Evolutionary conservation across 352 stramenopile species (phyloP).

Genomic region (Thalassiosira mediterranea): DNA sequence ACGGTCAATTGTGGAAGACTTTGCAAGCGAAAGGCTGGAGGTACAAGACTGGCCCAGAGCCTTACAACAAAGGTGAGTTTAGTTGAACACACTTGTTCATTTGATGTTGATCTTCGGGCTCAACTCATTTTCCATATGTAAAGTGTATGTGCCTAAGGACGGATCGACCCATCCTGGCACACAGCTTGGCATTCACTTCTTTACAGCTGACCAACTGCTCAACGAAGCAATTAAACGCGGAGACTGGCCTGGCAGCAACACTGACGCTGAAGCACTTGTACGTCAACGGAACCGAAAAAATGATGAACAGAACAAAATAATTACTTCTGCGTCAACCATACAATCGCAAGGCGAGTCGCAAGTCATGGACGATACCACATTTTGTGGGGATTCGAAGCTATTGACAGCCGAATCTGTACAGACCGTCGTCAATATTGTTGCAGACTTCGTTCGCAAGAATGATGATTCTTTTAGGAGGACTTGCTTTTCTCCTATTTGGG

Average conservation of each 20-base stretch:
- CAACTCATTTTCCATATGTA: background rate
- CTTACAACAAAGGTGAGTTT: slow-evolving; percentile 51
- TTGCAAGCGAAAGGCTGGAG: slow-evolving; percentile 47
- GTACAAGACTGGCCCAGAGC: slow-evolving; percentile 40
- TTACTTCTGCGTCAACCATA: no score
- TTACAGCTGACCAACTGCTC: slow-evolving; percentile 39
- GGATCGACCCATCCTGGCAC: slow-evolving; percentile 40
- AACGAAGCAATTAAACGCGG: slow-evolving; percentile 41
- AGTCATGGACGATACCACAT: slow-evolving; percentile 46
- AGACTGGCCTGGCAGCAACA: slow-evolving; percentile 14
- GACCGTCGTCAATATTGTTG: slow-evolving; percentile 20
- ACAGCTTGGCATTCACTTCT: slow-evolving; percentile 55
- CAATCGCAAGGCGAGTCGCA: no score
- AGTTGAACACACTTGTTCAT: no score
- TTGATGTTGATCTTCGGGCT: no score
- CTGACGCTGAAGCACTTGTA: background rate
- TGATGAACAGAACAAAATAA: no score
- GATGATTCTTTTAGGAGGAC: slow-evolving; percentile 22
- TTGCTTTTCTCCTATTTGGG: slow-evolving; percentile 48
- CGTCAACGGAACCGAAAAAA: background rate
- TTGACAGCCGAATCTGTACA: slow-evolving; percentile 44
- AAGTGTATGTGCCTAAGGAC: slow-evolving; percentile 55
- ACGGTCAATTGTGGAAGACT: slow-evolving; percentile 49
- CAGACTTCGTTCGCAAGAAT: slow-evolving; percentile 39
- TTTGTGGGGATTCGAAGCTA: slow-evolving; percentile 29